These are phyloP conservation scores for Mycena crocata DNA, from an alignment of 768 basidiomycete genomes.

Conservation along the genomic window DNA sequence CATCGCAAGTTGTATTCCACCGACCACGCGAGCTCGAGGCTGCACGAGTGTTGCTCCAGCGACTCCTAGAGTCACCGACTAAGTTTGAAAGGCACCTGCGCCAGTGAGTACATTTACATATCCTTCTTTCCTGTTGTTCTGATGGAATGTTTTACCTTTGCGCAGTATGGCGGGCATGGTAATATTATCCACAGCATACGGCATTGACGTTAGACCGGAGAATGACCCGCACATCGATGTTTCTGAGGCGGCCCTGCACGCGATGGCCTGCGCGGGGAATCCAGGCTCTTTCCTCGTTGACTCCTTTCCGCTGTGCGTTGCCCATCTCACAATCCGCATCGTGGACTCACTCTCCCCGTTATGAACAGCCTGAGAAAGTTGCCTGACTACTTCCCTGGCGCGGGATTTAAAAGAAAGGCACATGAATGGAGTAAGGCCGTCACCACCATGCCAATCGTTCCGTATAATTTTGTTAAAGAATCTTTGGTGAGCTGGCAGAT, in stretches of 20 bases:
- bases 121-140: too few relatives aligned
- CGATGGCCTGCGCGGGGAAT: conserved; percentile 40
- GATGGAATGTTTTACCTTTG: too few relatives aligned
- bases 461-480: conserved; percentile 34
- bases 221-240: conserved; percentile 50
- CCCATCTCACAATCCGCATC: too few relatives aligned
- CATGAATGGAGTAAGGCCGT: conserved; percentile 37
- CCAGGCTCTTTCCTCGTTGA: conserved; percentile 50
- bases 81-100: conserved; percentile 28
- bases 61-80: conserved; percentile 21
- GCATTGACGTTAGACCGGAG: conserved; percentile 42
- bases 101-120: conserved; percentile 16
- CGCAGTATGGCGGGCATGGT: conserved; percentile 30
- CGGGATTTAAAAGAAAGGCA: conserved; percentile 49
- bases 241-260: conserved; percentile 43
- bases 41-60: conserved; percentile 12
- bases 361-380: conserved; percentile 49
- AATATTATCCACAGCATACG: conserved; percentile 48
- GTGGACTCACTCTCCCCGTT: conserved; percentile 10
- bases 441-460: conserved; percentile 35
- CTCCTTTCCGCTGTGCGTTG: conserved; percentile 19
- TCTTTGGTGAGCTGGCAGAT: conserved; percentile 3
- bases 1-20: conserved; percentile 15
- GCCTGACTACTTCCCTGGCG: conserved; percentile 51
- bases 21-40: conserved; percentile 21